Percentiles rank a stretch among this genome's conserved stretches.
These are phyloP conservation scores for Samsoniella hepiali DNA, from an alignment of 2,329 filamentous ascomycete species.

Conservation along the genomic window DNA sequence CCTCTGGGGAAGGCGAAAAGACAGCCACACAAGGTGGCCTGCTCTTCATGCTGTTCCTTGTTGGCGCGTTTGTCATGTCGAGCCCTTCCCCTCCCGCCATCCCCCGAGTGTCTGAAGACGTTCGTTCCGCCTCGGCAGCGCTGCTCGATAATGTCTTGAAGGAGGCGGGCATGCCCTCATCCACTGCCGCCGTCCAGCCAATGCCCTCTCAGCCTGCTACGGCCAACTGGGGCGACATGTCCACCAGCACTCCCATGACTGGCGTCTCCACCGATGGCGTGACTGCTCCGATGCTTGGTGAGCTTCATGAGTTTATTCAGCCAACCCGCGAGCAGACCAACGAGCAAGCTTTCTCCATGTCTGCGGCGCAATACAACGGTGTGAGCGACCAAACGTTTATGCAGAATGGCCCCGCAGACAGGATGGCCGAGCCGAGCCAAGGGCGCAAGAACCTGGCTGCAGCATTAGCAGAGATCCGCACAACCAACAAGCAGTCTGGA, in stretches of 20 bases:
- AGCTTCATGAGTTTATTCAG: constrained; percentile 65
- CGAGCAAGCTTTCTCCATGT: constrained; percentile 83
- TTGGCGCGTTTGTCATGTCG: constrained; percentile 92
- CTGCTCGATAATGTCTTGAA: constrained; percentile 79
- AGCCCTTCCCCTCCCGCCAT: constrained; percentile 72
- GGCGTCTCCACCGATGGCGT: constrained; percentile 36
- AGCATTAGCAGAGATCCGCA: constrained; percentile 74
- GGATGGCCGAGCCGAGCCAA: constrained; percentile 48
- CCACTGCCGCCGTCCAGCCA: constrained; percentile 42
- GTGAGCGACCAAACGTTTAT: constrained; percentile 66
- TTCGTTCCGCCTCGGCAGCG: constrained; percentile 72
- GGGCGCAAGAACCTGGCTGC: constrained; percentile 75
- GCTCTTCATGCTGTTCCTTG: constrained; percentile 92
- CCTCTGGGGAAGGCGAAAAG: constrained; percentile 52
- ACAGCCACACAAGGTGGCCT: constrained; percentile 74
- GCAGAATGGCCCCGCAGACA: constrained; percentile 49
- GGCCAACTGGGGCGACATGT: constrained; percentile 44
- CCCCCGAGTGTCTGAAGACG: constrained; percentile 74
- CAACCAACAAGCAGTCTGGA: constrained; percentile 61
- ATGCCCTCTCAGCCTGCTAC: constrained; percentile 50
- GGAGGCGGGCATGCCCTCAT: constrained; percentile 62
- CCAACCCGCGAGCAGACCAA: constrained; percentile 82
- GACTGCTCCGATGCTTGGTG: constrained; percentile 60
- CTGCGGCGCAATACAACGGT: constrained; percentile 82
- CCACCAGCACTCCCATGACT: constrained; percentile 44